phyloP scores from a whole-genome alignment of 805 yeast genomes.

The Saccharomyces mikatae region DNA sequence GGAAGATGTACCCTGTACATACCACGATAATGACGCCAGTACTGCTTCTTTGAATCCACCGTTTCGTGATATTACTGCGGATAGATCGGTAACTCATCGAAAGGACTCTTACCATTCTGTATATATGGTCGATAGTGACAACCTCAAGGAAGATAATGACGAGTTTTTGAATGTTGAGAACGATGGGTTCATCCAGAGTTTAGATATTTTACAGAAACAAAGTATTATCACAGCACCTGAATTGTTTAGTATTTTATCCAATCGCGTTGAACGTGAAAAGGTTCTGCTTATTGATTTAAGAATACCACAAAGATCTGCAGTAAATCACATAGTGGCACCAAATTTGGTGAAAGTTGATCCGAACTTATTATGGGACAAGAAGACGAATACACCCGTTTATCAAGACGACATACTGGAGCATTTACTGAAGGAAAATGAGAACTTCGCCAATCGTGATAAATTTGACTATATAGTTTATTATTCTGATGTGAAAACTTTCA shows the following conservation, averaged over 20 bases:
- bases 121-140: slow-evolving; percentile 30
- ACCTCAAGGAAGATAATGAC: slow-evolving; percentile 9
- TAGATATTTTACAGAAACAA: slow-evolving; percentile 36
- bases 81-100: slow-evolving; percentile 24
- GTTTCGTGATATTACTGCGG: slow-evolving; percentile 3
- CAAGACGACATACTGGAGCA: slow-evolving; percentile 27
- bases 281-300: slow-evolving; percentile 36
- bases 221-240: slow-evolving; percentile 41
- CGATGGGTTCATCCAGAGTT: slow-evolving; percentile 15
- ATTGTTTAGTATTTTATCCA: slow-evolving; percentile 38
- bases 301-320: slow-evolving; percentile 25
- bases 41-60: not conserved
- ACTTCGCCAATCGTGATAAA: slow-evolving; percentile 26
- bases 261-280: slow-evolving; percentile 37
- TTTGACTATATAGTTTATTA: slow-evolving; percentile 35
- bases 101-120: slow-evolving; percentile 37
- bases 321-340: slow-evolving; percentile 33
- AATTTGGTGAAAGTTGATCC: slow-evolving; percentile 38
- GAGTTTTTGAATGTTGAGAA: slow-evolving; percentile 11
- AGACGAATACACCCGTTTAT: slow-evolving; percentile 26
- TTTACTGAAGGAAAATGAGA: slow-evolving; percentile 15
- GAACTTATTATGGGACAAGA: slow-evolving; percentile 20
- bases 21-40: not conserved
- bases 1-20: not conserved
- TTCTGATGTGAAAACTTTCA: slow-evolving; percentile 31